Conservation (phyloP, 352 stramenopile genomes). For the Vaucheria bursata region DNA sequence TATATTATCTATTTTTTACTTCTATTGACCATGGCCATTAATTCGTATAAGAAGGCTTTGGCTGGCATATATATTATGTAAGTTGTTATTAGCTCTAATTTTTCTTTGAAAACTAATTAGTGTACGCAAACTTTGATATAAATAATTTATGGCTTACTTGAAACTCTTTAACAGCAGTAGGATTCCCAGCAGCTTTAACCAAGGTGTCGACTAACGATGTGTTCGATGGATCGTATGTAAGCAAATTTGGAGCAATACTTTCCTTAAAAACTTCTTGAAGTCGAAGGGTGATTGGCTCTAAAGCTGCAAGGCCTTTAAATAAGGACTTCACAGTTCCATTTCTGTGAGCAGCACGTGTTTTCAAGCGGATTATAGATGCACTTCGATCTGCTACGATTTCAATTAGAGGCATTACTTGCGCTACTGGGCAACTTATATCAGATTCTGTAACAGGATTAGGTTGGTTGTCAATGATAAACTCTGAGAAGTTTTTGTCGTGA, state of each 20-base stretch:
- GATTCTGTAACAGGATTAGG: background rate
- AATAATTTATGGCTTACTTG: too few relatives aligned
- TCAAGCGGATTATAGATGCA: slow-evolving; percentile 11
- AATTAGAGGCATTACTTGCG: slow-evolving; percentile 41
- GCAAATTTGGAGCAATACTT: too few relatives aligned
- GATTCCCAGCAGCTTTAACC: background rate
- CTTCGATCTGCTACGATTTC: slow-evolving; percentile 29
- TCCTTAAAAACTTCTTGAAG: too few relatives aligned
- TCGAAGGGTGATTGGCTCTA: background rate
- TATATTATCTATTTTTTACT: too few relatives aligned
- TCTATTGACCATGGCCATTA: too few relatives aligned
- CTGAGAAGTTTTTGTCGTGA: background rate
- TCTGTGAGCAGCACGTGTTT: background rate
- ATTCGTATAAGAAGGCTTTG: too few relatives aligned
- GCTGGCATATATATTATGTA: too few relatives aligned
- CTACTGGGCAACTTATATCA: background rate
- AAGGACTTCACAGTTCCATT: background rate
- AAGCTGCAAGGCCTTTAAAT: background rate
- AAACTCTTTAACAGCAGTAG: too few relatives aligned
- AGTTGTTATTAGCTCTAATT: too few relatives aligned
- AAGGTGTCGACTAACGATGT: background rate
- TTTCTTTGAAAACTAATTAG: too few relatives aligned
- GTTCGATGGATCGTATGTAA: too few relatives aligned
- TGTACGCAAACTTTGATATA: too few relatives aligned
- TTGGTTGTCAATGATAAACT: background rate